phyloP scores from a whole-genome alignment of 306 rosid genomes.

The Malus sieversii region DNA sequence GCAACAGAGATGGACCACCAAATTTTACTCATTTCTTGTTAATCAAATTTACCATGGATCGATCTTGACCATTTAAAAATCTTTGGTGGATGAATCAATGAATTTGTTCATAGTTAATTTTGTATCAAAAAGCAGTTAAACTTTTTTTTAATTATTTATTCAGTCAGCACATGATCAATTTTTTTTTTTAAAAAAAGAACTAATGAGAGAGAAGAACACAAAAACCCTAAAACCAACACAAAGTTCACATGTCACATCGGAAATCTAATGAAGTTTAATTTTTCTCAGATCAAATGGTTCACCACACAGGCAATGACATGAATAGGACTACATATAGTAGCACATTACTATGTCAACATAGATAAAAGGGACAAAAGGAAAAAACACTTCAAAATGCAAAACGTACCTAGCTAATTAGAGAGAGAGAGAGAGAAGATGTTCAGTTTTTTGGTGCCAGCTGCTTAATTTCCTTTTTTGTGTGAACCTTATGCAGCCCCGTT shows the following conservation, averaged over 20 bases:
- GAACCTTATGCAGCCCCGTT: slow-evolving; percentile 14
- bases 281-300: not conserved
- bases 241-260: not conserved
- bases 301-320: not conserved
- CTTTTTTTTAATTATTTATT: too few species aligned
- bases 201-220: not conserved
- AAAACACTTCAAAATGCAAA: not conserved
- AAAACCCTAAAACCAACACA: not conserved
- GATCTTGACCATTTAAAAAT: not conserved
- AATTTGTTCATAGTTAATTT: too few species aligned
- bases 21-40: not conserved
- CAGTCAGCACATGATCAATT: too few species aligned
- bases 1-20: not conserved
- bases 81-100: too few species aligned
- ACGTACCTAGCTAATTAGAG: not conserved
- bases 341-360: not conserved
- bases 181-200: not conserved
- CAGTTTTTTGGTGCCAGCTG: not conserved
- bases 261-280: not conserved
- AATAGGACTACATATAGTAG: not conserved
- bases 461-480: slow-evolving; percentile 1
- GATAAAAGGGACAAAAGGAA: not conserved
- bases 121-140: too few species aligned
- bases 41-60: not conserved
- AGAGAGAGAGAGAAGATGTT: not conserved